Conservation (phyloP, 192 early-diverging fungal genomes). For the Backusella tarrabulga region DNA sequence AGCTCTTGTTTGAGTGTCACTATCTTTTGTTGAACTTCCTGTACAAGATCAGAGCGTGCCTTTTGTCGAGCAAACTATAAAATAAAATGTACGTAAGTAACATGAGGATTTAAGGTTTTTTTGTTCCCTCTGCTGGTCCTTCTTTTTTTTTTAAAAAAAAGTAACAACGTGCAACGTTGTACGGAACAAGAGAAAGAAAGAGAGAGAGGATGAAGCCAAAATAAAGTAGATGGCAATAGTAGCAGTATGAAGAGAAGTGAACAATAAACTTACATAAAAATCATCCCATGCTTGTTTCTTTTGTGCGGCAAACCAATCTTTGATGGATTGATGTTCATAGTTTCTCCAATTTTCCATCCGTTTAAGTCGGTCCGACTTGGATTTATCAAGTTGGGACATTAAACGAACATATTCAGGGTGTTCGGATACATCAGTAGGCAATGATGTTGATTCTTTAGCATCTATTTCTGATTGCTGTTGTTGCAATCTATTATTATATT, state of each 20-base stretch:
- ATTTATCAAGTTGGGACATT: slow-evolving; percentile 9
- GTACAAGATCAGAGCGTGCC: not conserved
- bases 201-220: not conserved
- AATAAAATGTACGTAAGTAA: not conserved
- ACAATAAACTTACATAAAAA: slow-evolving; percentile 10
- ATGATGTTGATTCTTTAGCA: not conserved
- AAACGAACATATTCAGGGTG: slow-evolving; percentile 16
- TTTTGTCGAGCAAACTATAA: slow-evolving; percentile 2
- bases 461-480: not conserved
- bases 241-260: not conserved
- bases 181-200: not conserved
- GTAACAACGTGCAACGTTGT: slow-evolving; percentile 1
- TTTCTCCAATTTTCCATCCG: slow-evolving; percentile 3
- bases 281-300: slow-evolving; percentile 18
- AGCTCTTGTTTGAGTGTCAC: not conserved
- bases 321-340: slow-evolving; percentile 6
- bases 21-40: slow-evolving; percentile 1
- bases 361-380: not conserved
- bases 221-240: not conserved
- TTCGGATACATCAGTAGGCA: not conserved
- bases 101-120: slow-evolving; percentile 7
- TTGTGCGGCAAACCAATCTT: slow-evolving; percentile 17
- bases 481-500: not conserved
- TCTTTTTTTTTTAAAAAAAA: not conserved
- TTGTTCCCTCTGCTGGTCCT: not conserved